Conservation (phyloP, 2,329 filamentous ascomycete genomes). For the Penicillium sp. region DNA sequence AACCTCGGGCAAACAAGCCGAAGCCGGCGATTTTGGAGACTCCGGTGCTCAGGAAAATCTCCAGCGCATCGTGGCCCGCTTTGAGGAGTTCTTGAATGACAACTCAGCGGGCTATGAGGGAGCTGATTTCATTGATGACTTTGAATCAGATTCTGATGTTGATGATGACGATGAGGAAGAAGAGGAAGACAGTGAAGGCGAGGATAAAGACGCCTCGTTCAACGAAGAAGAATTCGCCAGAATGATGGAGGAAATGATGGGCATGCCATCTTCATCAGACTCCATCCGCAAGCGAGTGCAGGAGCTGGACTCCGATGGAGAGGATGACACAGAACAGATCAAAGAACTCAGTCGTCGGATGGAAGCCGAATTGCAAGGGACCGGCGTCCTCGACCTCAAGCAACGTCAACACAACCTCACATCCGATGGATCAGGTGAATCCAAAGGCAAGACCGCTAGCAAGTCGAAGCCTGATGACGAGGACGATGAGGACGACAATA, state of each 20-base stretch:
- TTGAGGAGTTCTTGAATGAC: conserved; percentile 88
- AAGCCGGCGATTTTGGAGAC: conserved; percentile 45
- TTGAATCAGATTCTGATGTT: conserved; percentile 65
- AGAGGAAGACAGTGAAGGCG: conserved; percentile 61
- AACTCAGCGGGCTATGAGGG: conserved; percentile 79
- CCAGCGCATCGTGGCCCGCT: conserved; percentile 88
- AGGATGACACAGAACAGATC: conserved; percentile 63
- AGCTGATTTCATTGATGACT: conserved; percentile 67
- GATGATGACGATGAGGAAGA: conserved; percentile 55
- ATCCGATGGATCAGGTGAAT: conserved; percentile 20
- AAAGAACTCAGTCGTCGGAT: conserved; percentile 47
- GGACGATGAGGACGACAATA: conserved; percentile 61
- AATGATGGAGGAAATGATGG: conserved; percentile 94
- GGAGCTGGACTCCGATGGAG: conserved; percentile 51
- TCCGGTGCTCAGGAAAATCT: conserved; percentile 59
- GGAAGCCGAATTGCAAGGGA: conserved; percentile 50
- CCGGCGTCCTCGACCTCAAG: conserved; percentile 46
- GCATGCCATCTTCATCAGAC: conserved; percentile 53
- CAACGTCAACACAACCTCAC: conserved; percentile 20
- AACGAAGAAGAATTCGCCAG: conserved; percentile 80
- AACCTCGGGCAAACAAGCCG: conserved; percentile 40
- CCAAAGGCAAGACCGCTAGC: conserved; percentile 32
- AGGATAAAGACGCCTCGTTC: conserved; percentile 76
- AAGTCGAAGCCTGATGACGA: conserved; percentile 15
- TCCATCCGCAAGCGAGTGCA: conserved; percentile 39